A percentile compares a stretch with the other conserved stretches of the same genome.
These are phyloP conservation scores for Barbatosphaeria neglecta DNA, from an alignment of 495 filamentous ascomycete genomes.

Conservation along the genomic window DNA sequence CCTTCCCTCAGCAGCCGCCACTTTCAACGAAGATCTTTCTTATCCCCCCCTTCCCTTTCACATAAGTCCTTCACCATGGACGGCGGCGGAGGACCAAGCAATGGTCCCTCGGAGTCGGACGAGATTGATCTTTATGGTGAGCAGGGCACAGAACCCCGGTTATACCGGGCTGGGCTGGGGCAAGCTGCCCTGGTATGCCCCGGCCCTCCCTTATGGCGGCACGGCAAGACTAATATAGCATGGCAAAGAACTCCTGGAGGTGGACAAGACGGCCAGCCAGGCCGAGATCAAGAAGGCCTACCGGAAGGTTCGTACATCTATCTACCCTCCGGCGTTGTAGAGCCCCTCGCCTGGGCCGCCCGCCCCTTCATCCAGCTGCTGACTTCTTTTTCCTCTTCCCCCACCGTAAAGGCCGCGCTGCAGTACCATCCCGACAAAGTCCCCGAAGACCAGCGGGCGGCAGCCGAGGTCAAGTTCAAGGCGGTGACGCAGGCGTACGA, in stretches of 20 bases:
- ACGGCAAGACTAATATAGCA: neutral
- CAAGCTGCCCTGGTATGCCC: no score
- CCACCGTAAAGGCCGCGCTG: slow-evolving; percentile 58
- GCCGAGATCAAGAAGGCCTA: slow-evolving; percentile 95
- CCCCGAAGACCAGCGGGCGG: slow-evolving; percentile 67
- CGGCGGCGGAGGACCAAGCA: slow-evolving; percentile 16
- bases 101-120: slow-evolving; percentile 20
- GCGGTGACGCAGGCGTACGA: slow-evolving; percentile 87
- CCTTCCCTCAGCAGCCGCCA: neutral
- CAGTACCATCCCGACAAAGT: slow-evolving; percentile 93
- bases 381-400: neutral
- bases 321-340: no score
- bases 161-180: neutral
- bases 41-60: neutral
- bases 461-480: slow-evolving; percentile 86
- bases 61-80: slow-evolving; percentile 18
- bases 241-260: slow-evolving; percentile 56
- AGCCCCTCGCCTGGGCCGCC: no score
- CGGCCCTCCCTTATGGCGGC: slow-evolving; percentile 2
- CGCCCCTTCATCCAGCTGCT: slow-evolving; percentile 1
- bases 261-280: slow-evolving; percentile 57
- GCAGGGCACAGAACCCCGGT: slow-evolving; percentile 11
- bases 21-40: no score
- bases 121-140: slow-evolving; percentile 61
- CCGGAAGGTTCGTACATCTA: slow-evolving; percentile 69